phyloP scores from a whole-genome alignment of 108 stramenopile genomes.

The Nannochloropsis gaditana region DNA sequence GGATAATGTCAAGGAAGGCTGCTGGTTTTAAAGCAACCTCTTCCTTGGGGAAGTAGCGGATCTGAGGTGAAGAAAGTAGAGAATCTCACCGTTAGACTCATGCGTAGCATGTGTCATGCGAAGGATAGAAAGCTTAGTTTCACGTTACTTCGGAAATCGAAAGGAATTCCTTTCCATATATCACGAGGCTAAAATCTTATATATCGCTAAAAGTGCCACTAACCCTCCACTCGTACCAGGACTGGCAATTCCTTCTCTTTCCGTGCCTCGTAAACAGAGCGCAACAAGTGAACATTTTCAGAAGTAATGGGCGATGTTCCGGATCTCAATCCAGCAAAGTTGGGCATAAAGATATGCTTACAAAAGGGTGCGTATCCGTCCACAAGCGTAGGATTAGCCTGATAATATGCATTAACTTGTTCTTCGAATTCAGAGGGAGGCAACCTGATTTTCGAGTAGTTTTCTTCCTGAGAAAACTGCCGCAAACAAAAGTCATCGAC shows the following conservation, averaged over 20 bases:
- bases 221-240: constrained; percentile 52
- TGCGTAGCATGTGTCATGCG: neutral
- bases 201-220: too few species aligned
- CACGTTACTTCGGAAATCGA: neutral
- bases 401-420: constrained; percentile 37
- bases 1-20: constrained; percentile 78
- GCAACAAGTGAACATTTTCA: constrained; percentile 70
- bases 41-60: constrained; percentile 58
- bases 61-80: neutral
- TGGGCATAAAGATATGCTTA: constrained; percentile 88
- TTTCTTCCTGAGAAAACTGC: neutral
- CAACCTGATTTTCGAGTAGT: constrained; percentile 11
- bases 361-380: constrained; percentile 97
- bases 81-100: neutral
- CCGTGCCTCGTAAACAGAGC: constrained; percentile 76
- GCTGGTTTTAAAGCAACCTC: constrained; percentile 58
- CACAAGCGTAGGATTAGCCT: constrained; percentile 43
- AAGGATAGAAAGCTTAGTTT: neutral
- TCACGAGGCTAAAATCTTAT: too few species aligned
- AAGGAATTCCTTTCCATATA: neutral
- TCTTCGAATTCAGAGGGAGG: constrained; percentile 32
- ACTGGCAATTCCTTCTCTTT: constrained; percentile 84
- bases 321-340: constrained; percentile 38
- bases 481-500: neutral
- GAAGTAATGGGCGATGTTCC: constrained; percentile 61